Evolutionary conservation across 352 stramenopile species (phyloP).

Genomic region (Phytophthora fragariaefolia): DNA sequence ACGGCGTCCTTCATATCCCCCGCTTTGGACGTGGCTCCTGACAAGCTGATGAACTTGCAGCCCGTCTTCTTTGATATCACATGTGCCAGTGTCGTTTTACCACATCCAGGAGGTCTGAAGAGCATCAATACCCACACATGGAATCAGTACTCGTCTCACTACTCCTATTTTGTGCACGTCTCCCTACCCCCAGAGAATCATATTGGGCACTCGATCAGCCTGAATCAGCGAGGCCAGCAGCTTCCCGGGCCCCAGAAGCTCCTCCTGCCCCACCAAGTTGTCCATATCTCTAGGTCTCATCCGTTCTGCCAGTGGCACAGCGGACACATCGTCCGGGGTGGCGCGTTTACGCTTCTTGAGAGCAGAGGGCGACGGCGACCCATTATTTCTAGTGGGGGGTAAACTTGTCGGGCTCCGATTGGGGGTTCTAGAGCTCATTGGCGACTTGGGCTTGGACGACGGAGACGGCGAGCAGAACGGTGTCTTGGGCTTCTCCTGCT

Average conservation of each 20-base stretch:
- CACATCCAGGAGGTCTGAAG: constrained; percentile 77
- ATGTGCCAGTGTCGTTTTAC: constrained; percentile 86
- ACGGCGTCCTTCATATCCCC: constrained; percentile 80
- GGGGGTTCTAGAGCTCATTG: constrained; percentile 5
- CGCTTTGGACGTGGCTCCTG: constrained; percentile 72
- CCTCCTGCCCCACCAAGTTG: constrained; percentile 73
- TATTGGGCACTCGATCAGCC: constrained; percentile 77
- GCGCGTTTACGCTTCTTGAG: constrained; percentile 66
- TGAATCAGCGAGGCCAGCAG: constrained; percentile 67
- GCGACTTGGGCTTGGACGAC: constrained; percentile 23
- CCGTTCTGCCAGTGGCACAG: constrained; percentile 72
- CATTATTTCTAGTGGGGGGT: constrained; percentile 6
- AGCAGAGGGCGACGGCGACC: constrained; percentile 23
- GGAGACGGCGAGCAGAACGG: constrained; percentile 21
- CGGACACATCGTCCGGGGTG: constrained; percentile 25
- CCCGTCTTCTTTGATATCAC: constrained; percentile 75
- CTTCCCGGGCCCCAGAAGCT: constrained; percentile 69
- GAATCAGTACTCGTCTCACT: constrained; percentile 7
- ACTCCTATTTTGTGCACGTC: neutral
- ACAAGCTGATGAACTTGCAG: constrained; percentile 78
- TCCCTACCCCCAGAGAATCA: constrained; percentile 85
- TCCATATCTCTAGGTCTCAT: constrained; percentile 71
- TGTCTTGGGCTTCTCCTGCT: constrained; percentile 39
- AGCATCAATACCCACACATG: constrained; percentile 5
- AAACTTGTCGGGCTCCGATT: constrained; percentile 17